Evolutionary conservation across 495 filamentous ascomycete species (phyloP), one percentile per base, ranked within the genome.

Genomic region (Aspergillus nanangensis): DNA sequence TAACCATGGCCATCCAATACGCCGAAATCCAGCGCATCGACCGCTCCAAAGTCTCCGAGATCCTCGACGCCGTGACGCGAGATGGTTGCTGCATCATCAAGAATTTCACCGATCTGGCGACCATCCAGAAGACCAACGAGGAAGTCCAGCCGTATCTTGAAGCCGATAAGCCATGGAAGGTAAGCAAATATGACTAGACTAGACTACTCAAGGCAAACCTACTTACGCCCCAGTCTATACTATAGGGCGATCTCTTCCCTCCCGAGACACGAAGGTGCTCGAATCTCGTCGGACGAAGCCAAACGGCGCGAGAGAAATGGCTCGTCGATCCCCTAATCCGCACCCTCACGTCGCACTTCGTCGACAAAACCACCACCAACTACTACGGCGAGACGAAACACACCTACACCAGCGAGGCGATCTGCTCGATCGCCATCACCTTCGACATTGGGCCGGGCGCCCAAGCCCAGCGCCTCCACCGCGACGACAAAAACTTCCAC

Each of bases 131-230:
- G 9, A 44, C 24, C 5, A 52, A 52, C 14, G 44, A 41, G 11
- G 49, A 52, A 32, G 44, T 44, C 11, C 38, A 34, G n/a, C 50
- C 50, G 1, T 52, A 52, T 22, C 5, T 11, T 20, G 44, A 52
- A 18, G 50, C 50, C 5, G 50, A 52, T 25, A 52, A 52, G 40
- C 50, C 50, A 3, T 52, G 50, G 50, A 52, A 52, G 40, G 50
- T 48, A 32, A 22, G 48, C n/a, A n/a, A n/a, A n/a, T n/a, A n/a
- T n/a, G n/a, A n/a, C n/a, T n/a, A n/a, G n/a, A n/a, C n/a, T n/a
- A n/a, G n/a, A n/a, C n/a, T n/a, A n/a, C n/a, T n/a, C n/a, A n/a
- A n/a, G n/a, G n/a, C n/a, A n/a, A n/a, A n/a, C n/a, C n/a, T n/a
- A n/a, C n/a, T n/a, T n/a, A n/a, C n/a, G n/a, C n/a, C n/a, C n/a